These are phyloP conservation scores for Pestalotiopsis sp. DNA, from an alignment of 2,329 filamentous ascomycete species.

Conservation along the genomic window DNA sequence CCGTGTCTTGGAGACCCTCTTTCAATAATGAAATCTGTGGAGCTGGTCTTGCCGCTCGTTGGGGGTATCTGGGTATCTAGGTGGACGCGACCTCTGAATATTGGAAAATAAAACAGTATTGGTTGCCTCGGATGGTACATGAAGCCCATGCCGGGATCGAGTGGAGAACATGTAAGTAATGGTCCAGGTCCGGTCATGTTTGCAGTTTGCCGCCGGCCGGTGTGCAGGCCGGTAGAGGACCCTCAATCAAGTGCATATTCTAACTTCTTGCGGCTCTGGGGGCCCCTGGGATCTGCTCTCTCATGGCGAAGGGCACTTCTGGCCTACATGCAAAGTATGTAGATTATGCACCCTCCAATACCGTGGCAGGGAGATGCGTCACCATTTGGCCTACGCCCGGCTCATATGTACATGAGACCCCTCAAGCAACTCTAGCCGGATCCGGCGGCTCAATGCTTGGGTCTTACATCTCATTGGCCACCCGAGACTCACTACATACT, in stretches of 20 bases:
- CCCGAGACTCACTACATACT: neutral
- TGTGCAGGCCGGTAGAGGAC: too few relatives aligned
- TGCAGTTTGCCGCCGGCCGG: too few relatives aligned
- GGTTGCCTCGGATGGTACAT: neutral
- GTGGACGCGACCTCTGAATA: neutral
- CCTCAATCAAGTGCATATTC: too few relatives aligned
- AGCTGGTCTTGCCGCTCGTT: neutral
- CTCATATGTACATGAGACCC: neutral
- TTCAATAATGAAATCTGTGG: neutral
- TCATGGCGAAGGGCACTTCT: too few relatives aligned
- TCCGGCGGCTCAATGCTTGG: neutral
- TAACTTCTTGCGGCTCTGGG: too few relatives aligned
- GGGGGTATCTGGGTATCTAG: neutral
- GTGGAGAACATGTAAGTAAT: too few relatives aligned
- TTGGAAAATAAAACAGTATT: too few relatives aligned
- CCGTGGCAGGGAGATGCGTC: neutral
- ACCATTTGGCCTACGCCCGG: neutral
- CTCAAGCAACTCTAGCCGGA: neutral
- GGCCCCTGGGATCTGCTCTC: too few relatives aligned
- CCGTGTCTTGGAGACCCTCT: neutral
- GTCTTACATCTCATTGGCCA: neutral
- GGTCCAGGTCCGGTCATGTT: too few relatives aligned
- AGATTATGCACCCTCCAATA: neutral
- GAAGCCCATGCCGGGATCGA: neutral
- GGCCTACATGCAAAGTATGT: too few relatives aligned